Conservation (phyloP, 805 yeast genomes). For the Wickerhamiella shivajii region DNA sequence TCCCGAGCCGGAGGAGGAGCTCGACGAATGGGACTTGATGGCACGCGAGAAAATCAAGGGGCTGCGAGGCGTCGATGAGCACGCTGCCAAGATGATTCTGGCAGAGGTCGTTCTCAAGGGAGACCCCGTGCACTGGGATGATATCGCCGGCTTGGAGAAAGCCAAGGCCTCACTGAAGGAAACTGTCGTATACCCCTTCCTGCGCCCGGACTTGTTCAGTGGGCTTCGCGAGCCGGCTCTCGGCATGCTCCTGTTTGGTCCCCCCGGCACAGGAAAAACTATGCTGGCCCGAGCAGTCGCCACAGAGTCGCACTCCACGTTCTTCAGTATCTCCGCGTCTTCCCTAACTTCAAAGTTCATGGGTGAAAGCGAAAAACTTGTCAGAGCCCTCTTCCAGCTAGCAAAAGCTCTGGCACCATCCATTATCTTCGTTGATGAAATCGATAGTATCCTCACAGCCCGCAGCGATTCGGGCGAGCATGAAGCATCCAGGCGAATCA, state of each 20-base stretch:
- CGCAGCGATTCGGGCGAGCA: conserved; percentile 66
- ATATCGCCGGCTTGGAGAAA: conserved; percentile 80
- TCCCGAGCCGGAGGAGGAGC: conserved; percentile 11
- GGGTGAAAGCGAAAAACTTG: conserved; percentile 90
- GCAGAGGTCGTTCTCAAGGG: conserved; percentile 82
- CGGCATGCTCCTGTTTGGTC: conserved; percentile 94
- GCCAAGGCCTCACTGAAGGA: conserved; percentile 85
- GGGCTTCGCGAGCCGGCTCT: conserved; percentile 89
- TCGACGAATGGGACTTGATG: conserved; percentile 24
- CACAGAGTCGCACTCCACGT: conserved; percentile 83
- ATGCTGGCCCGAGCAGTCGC: conserved; percentile 97
- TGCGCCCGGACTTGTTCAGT: conserved; percentile 81
- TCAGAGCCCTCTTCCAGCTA: conserved; percentile 70
- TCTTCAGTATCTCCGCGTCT: conserved; percentile 82
- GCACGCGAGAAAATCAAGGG: conserved; percentile 24
- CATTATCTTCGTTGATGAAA: conserved; percentile 90
- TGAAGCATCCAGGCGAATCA: conserved; percentile 78
- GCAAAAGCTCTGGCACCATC: conserved; percentile 83
- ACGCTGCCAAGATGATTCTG: conserved; percentile 68
- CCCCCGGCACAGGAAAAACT: conserved; percentile 98
- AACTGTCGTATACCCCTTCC: conserved; percentile 88
- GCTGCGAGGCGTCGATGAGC: conserved; percentile 55
- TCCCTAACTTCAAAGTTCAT: conserved; percentile 67
- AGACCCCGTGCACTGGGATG: conserved; percentile 89
- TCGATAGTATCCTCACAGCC: conserved; percentile 75